Base-by-base conservation (phyloP, 345 rosid species). In the Pistacia integerrima region DNA sequence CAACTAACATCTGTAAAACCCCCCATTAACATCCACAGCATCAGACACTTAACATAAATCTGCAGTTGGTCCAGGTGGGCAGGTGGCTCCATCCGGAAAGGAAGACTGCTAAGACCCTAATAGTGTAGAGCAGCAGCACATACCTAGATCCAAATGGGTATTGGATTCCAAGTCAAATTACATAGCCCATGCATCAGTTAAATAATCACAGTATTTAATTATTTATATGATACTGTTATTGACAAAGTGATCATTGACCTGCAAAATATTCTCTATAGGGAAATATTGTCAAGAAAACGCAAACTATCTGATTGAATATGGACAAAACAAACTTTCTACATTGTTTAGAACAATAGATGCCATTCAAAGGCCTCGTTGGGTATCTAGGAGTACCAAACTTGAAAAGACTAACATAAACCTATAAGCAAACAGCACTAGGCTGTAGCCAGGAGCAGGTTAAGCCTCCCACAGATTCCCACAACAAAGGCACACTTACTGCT, bases 91-190 rank as follows among this genome's bases (percentile, higher is more conserved):
- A 90, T 89, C 55, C 90, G 72, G 82, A 90, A 92, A 64, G 98
- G 92, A 64, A 95, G 85, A 72, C 88, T 88, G 54, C 81, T 74
- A 46, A 97, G 25, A 25, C 25, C 0, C 25, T 25, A 25, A 25
- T 25, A 88, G 87, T 95, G 92, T 58, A 93, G 72, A 33, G 97
- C 97, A 57, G 99, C 88, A 11, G 98, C 98, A 54, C 90, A 96
- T 56, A 96, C 85, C 68, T 30, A 1, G 33, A 30, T 30, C 33
- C 2, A 30, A 30, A 30, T 30, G 33, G 33, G 33, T 30, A 30
- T 30, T 30, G 33, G 33, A 30, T 36, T n/a, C 46, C 17, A 2
- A 38, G 33, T 38, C 18, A n/a, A 56, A 70, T 49, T 1, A 30
- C 3, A 30, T 11, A 49, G 54, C 54, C 54, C 2, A 49, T 11